Conservation (phyloP, 345 rosid species). For the Eucalyptus fibrosa region DNA sequence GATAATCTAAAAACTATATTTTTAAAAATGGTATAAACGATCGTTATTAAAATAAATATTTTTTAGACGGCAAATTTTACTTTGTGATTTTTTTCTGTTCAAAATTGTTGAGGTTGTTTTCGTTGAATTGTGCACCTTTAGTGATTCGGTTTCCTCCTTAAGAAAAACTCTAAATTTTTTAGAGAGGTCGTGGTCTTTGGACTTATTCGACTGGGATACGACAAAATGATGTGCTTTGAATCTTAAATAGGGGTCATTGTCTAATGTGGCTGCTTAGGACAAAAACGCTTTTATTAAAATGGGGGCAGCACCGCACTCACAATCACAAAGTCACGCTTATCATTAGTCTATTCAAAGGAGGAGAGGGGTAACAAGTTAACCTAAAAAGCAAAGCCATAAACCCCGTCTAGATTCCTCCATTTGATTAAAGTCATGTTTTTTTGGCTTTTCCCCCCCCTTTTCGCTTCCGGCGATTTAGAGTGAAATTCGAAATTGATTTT, state of each 20-base stretch:
- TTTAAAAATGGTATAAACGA: not conserved
- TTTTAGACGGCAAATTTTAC: not conserved
- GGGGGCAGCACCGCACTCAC: not conserved
- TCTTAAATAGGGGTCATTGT: not conserved
- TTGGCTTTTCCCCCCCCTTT: not conserved
- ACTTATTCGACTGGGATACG: not conserved
- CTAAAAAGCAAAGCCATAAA: not conserved
- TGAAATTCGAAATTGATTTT: not conserved
- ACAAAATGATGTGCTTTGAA: not conserved
- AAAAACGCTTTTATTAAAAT: not conserved
- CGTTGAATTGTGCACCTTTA: not conserved
- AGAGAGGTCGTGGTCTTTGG: not conserved
- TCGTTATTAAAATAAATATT: not conserved
- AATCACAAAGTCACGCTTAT: not conserved
- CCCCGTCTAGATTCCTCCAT: not conserved
- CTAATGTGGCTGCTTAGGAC: not conserved
- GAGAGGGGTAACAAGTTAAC: not conserved
- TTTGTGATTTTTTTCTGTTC: not conserved
- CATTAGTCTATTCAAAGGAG: not conserved
- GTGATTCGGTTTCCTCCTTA: not conserved
- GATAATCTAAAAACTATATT: too few species aligned
- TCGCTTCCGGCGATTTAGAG: not conserved
- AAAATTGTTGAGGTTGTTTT: not conserved
- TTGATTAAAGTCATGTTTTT: not conserved
- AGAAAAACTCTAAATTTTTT: not conserved